Base-by-base conservation (phyloP, 2,329 filamentous ascomycete genomes). In the Fusarium anthophilum region DNA sequence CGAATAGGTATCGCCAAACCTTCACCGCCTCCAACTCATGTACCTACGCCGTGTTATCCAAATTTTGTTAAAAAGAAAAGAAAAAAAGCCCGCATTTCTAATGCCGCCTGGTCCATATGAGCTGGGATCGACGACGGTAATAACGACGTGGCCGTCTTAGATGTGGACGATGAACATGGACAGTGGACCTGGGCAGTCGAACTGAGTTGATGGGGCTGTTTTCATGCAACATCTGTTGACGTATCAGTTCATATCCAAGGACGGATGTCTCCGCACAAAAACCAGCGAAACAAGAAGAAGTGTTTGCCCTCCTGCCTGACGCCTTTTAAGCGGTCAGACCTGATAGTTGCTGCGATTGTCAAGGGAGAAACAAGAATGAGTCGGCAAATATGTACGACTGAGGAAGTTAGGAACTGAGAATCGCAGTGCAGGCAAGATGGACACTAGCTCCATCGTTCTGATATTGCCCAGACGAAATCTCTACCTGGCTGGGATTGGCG, bases 41-140 rank as follows among this genome's bases (percentile, higher is more conserved):
- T 55, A 26, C n/a, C n/a, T 26, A 55, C 69, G 41, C 54, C 50
- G 28, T 69, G 60, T 63, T 54, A 63, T 69, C 58, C 63, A 73
- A 54, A 48, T 48, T 75, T 75, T 44, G 56, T 53, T 59, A 44
- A 69, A 72, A 75, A 78, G 69, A 73, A 75, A 78, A 78, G 66
- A 78, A 44, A 72, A 73, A 75, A 78, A 78, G 66, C 61, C 76
- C 76, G 72, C 77, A 78, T 69, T 67, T 44, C 66, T 66, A 73
- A 75, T 76, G 74, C 70, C 73, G 58, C 59, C 57, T 65, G 24
- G 69, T 61, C 59, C 63, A 57, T 63, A 59, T 53, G 69, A 63
- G 53, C 54, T 58, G 47, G 65, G 57, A 68, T 76, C 64, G 71
- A 73, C 65, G 58, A 66, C 63, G 39, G 65, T 32, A 37, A 56